Evolutionary conservation across 2,329 filamentous ascomycete species (phyloP), one percentile per base, ranked within the genome.

Genomic region (Emergomyces orientalis): DNA sequence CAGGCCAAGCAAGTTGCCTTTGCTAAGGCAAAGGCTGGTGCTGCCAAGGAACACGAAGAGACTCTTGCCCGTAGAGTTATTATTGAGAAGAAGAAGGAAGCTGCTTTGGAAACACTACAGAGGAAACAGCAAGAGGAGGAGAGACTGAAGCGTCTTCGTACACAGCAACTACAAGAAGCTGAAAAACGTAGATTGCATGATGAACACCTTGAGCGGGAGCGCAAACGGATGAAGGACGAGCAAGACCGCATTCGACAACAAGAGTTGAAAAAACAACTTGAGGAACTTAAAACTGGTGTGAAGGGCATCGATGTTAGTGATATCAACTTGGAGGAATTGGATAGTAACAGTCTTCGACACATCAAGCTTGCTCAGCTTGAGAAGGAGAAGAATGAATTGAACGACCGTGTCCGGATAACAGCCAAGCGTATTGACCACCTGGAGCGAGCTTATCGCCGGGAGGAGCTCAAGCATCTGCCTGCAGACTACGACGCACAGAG

Each of bases 31-130:
- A 86, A 89, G 79, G 88, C 87, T 67, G 94, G 93, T 64, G 89
- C 90, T n/a, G 90, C 94, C 74, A 83, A 95, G 79, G 94, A 99
- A 78, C 92, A 97, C 73, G 83, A 85, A 64, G 90, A 93, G 43
- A 90, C 88, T 52, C 82, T 99, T 58, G 87, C 88, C 64, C 88
- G 94, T 70, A 93, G 95, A 75, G 88, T 92, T 5, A 78, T 96
- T 68, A 99, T 99, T 70, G 88, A 96, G 74, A 95, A 95, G 83
- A 93, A 93, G 80, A 97, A 97, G 82, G 92, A 97, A 74, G 89
- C 91, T 67, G 91, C 91, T n/a, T 90, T 90, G 13, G 91, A 93
- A 75, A 85, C 91, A 55, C 86, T 92, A 69, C 91, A 94, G 65
- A 88, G 88, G 74, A 91, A 89, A 75, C 92, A 97, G 75, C 91